Percentiles rank a stretch among this genome's conserved stretches.
These are phyloP conservation scores for Myxozyma neotropica DNA, from an alignment of 805 yeast species.

Conservation along the genomic window DNA sequence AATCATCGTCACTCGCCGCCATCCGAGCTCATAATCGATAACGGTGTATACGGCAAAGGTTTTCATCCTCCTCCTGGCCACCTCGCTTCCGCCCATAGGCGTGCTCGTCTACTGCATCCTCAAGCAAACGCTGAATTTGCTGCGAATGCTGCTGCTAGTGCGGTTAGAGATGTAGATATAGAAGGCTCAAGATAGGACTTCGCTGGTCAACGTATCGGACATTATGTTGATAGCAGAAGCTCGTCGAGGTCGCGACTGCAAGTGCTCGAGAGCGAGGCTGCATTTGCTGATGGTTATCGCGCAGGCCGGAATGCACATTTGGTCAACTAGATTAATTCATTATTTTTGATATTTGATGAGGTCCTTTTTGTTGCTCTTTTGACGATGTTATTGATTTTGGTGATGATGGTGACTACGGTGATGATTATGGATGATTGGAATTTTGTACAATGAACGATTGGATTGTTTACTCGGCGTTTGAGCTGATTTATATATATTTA, in stretches of 20 bases:
- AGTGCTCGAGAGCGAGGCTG: background rate
- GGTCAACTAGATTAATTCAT: too few relatives aligned
- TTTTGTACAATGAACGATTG: background rate
- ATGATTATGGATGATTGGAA: background rate
- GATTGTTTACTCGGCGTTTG: too few relatives aligned
- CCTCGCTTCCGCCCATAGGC: background rate
- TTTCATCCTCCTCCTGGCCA: background rate
- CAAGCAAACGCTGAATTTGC: conserved; percentile 7
- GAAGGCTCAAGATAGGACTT: background rate
- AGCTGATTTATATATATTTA: too few relatives aligned
- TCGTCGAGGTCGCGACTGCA: background rate
- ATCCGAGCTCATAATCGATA: background rate
- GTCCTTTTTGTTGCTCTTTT: too few relatives aligned
- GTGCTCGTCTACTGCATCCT: background rate
- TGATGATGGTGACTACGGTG: background rate
- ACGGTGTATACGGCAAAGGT: background rate
- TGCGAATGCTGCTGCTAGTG: conserved; percentile 16
- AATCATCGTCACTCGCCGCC: background rate
- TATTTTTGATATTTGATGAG: too few relatives aligned
- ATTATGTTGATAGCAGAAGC: background rate
- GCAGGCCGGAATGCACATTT: background rate
- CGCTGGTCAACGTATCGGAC: background rate
- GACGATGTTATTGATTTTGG: background rate
- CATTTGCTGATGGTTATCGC: conserved; percentile 2
- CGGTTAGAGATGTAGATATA: conserved; percentile 4